Conservation (phyloP, 2,329 filamentous ascomycete species). For the Colletotrichum spinosum region DNA sequence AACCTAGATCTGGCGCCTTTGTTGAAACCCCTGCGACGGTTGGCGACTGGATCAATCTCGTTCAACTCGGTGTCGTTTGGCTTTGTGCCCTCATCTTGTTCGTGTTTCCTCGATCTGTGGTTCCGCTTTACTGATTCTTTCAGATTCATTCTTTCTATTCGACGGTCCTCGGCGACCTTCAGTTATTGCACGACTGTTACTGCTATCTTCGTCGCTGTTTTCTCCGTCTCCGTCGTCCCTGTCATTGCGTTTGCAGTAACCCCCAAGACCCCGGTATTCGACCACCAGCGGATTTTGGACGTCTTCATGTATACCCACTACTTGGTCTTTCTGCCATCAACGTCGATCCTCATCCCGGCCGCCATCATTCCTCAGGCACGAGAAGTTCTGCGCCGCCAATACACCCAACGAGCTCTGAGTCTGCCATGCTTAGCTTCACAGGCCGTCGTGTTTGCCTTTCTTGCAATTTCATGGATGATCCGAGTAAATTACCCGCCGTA, state of each 20-base stretch:
- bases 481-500: slow-evolving; percentile 10
- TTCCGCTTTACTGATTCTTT: neutral
- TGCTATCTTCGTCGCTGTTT: too few species aligned
- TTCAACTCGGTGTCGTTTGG: slow-evolving; percentile 18
- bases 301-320: slow-evolving; percentile 1
- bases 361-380: neutral
- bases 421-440: slow-evolving; percentile 5
- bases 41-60: slow-evolving; percentile 31
- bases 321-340: neutral
- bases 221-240: neutral
- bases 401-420: neutral
- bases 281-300: neutral
- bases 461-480: slow-evolving; percentile 14
- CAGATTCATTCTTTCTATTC: slow-evolving; percentile 7
- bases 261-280: neutral
- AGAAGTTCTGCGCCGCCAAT: neutral
- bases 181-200: too few species aligned
- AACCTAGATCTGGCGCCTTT: slow-evolving; percentile 6
- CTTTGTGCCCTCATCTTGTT: slow-evolving; percentile 4
- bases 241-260: neutral
- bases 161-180: neutral
- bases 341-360: neutral
- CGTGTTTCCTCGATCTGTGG: neutral
- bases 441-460: neutral
- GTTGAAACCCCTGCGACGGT: slow-evolving; percentile 14